phyloP scores from a whole-genome alignment of 176 grass and related monocot species.

The Alopecurus myosuroides region DNA sequence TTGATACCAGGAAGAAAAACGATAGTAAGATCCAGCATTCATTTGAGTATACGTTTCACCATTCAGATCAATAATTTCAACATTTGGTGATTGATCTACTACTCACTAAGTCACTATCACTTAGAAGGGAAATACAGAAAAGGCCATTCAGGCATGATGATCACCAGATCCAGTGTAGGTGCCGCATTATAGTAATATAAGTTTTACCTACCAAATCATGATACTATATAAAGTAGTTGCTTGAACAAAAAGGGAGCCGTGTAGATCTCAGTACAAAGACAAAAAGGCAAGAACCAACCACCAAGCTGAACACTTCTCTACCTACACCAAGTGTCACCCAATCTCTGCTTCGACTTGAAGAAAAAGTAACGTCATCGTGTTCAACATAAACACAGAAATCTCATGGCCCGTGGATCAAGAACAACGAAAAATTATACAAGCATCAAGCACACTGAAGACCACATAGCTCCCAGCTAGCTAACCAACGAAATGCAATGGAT shows the following conservation, averaged over 20 bases:
- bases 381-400: not conserved
- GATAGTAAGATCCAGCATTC: not conserved
- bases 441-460: not conserved
- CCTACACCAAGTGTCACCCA: constrained; percentile 3
- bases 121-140: not conserved
- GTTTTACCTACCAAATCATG: constrained; percentile 32
- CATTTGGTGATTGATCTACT: not conserved
- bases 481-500: not conserved
- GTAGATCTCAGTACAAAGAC: constrained; percentile 4
- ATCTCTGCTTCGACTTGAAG: constrained; percentile 40
- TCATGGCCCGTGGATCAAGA: not conserved
- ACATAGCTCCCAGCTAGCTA: not conserved
- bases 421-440: not conserved
- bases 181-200: not conserved
- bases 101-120: not conserved
- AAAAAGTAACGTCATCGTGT: not conserved
- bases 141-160: not conserved
- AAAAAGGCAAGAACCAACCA: constrained; percentile 15
- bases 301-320: not conserved
- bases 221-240: constrained; percentile 6
- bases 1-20: not conserved
- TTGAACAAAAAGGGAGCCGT: constrained; percentile 17
- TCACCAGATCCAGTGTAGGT: constrained; percentile 10
- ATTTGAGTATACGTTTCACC: not conserved
- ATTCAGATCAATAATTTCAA: not conserved